Evolutionary conservation across 2,329 filamentous ascomycete genomes (phyloP).

Genomic region (Coleophoma crateriformis): DNA sequence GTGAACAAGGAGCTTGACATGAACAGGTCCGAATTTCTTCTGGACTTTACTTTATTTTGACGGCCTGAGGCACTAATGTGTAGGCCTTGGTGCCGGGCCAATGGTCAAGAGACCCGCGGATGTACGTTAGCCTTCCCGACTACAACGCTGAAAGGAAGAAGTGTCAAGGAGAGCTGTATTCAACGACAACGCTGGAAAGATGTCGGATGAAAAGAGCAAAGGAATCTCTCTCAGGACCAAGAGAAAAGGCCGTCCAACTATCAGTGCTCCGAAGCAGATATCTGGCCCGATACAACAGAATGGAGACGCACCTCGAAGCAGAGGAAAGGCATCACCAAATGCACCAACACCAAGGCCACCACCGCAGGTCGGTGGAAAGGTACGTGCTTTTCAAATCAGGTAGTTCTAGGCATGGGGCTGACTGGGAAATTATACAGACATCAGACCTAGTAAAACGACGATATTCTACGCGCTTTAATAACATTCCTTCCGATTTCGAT

Average conservation of each 20-base stretch:
- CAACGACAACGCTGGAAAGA: conserved; percentile 22
- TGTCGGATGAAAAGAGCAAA: conserved; percentile 58
- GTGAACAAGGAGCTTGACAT: neutral
- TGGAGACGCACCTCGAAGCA: conserved; percentile 32
- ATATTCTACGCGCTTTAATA: conserved; percentile 90
- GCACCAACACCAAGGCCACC: conserved; percentile 40
- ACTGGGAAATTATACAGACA: conserved; percentile 33
- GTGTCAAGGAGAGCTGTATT: no score
- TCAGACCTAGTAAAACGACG: conserved; percentile 87
- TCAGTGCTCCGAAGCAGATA: conserved; percentile 59
- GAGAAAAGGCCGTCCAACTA: conserved; percentile 54
- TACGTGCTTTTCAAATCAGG: conserved; percentile 21
- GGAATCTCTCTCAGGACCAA: conserved; percentile 57
- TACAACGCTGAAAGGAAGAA: no score
- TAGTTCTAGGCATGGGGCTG: neutral
- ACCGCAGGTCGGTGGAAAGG: conserved; percentile 51
- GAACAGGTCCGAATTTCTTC: neutral
- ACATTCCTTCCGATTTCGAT: conserved; percentile 64
- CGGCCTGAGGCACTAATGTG: no score
- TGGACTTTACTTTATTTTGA: neutral
- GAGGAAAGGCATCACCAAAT: conserved; percentile 25
- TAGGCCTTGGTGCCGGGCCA: no score
- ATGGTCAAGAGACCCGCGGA: no score
- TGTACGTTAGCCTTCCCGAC: no score
- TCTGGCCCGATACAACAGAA: conserved; percentile 53